phyloP scores from a whole-genome alignment of 176 grass and related monocot species.

The Poa annua region DNA sequence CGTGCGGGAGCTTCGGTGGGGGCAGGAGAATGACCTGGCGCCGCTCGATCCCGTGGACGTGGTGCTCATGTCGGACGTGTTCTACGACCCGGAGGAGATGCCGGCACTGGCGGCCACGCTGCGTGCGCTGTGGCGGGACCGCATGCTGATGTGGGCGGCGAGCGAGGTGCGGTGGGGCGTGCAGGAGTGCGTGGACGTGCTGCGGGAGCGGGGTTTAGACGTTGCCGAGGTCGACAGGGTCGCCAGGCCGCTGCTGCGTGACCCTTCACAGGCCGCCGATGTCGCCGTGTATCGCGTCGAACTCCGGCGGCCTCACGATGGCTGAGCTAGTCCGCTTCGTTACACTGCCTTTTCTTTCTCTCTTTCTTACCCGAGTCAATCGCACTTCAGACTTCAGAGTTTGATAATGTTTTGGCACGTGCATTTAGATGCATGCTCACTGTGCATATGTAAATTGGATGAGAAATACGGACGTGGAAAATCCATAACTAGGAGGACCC shows the following conservation, averaged over 20 bases:
- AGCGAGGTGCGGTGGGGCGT: slow-evolving; percentile 57
- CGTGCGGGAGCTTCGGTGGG: slow-evolving; percentile 67
- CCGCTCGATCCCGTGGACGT: slow-evolving; percentile 31
- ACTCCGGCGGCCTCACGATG: background rate
- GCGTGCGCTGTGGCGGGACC: slow-evolving; percentile 40
- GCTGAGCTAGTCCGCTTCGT: background rate
- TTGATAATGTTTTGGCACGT: background rate
- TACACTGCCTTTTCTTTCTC: background rate
- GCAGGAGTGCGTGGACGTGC: slow-evolving; percentile 51
- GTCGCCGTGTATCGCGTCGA: slow-evolving; percentile 54
- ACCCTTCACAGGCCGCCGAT: background rate
- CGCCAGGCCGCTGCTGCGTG: slow-evolving; percentile 34
- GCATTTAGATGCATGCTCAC: background rate
- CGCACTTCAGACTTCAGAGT: background rate
- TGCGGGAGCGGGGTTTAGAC: slow-evolving; percentile 51
- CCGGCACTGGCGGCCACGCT: slow-evolving; percentile 51
- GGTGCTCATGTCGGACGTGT: slow-evolving; percentile 74
- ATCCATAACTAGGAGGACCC: no score
- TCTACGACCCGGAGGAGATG: slow-evolving; percentile 67
- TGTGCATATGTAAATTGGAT: no score
- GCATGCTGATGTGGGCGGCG: slow-evolving; percentile 38
- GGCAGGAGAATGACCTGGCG: background rate
- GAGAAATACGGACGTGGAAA: no score
- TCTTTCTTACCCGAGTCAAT: background rate
- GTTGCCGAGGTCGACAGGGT: slow-evolving; percentile 44